Percentiles rank a stretch among this genome's conserved stretches.
These are phyloP conservation scores for Citrus inodora DNA, from an alignment of 345 rosid genomes.

Conservation along the genomic window DNA sequence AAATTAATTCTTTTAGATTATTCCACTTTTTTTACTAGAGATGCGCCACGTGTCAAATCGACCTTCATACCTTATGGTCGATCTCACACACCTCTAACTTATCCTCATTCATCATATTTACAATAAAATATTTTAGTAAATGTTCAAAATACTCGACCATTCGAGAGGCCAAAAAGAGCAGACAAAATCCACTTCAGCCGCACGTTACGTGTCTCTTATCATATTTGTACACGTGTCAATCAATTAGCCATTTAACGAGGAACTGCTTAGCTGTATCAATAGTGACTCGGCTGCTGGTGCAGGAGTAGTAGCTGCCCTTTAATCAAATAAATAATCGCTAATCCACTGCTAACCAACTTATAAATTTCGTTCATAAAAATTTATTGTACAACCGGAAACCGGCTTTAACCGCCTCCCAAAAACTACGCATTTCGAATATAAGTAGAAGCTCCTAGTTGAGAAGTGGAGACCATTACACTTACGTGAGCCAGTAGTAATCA, in stretches of 20 bases:
- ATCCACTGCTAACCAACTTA: neutral
- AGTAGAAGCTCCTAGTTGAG: neutral
- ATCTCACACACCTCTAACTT: too few relatives aligned
- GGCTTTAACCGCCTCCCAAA: constrained; percentile 23
- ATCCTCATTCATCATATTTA: too few relatives aligned
- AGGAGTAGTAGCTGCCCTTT: too few relatives aligned
- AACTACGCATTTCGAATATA: constrained; percentile 26
- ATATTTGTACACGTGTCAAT: constrained; percentile 16
- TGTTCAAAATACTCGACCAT: constrained; percentile 5
- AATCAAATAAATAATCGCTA: neutral
- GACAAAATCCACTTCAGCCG: constrained; percentile 11
- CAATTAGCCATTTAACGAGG: neutral
- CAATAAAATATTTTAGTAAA: too few relatives aligned
- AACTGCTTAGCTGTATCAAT: constrained; percentile 10
- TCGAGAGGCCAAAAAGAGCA: constrained; percentile 13
- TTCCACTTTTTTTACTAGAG: too few relatives aligned
- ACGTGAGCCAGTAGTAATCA: neutral
- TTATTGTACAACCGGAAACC: constrained; percentile 24
- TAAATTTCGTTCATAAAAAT: neutral
- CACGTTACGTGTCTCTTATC: constrained; percentile 14
- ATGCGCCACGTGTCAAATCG: too few relatives aligned
- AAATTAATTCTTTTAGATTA: too few relatives aligned
- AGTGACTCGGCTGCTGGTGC: neutral
- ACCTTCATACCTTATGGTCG: too few relatives aligned
- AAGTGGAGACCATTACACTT: constrained; percentile 17